phyloP scores from a whole-genome alignment of 2,329 filamentous ascomycete species.

The Apiospora saccharicola region DNA sequence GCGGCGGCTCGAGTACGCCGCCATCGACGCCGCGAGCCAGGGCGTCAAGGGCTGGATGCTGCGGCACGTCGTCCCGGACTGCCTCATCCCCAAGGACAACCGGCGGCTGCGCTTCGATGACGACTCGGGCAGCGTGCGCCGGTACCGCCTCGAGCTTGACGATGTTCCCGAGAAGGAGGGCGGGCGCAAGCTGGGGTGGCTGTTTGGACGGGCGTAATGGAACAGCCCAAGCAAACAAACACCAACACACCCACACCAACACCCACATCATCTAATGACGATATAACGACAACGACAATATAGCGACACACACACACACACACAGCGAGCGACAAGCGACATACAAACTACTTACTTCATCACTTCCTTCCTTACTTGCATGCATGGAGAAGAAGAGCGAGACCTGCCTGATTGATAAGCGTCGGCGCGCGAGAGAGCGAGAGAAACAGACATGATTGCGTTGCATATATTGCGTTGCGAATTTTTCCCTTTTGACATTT shows the following conservation, averaged over 20 bases:
- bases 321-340: slow-evolving; percentile 6
- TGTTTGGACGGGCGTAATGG: slow-evolving; percentile 34
- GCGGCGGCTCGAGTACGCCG: slow-evolving; percentile 69
- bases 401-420: background rate
- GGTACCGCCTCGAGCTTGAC: slow-evolving; percentile 67
- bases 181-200: slow-evolving; percentile 40
- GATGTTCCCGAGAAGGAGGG: slow-evolving; percentile 44
- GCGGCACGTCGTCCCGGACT: slow-evolving; percentile 65
- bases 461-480: background rate
- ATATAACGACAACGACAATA: background rate
- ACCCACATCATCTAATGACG: background rate
- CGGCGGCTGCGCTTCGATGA: slow-evolving; percentile 65
- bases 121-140: slow-evolving; percentile 68
- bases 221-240: background rate
- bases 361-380: background rate
- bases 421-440: background rate
- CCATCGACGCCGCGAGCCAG: slow-evolving; percentile 68
- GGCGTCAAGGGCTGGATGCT: slow-evolving; percentile 68
- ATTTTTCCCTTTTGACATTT: slow-evolving; percentile 6
- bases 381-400: slow-evolving; percentile 9
- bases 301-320: background rate
- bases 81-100: slow-evolving; percentile 60
- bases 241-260: too few species aligned
- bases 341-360: background rate
- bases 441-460: background rate